Percentiles rank a stretch among this genome's conserved stretches.
phyloP scores from a whole-genome alignment of 768 basidiomycete species.

The Psilocybe azurescens region DNA sequence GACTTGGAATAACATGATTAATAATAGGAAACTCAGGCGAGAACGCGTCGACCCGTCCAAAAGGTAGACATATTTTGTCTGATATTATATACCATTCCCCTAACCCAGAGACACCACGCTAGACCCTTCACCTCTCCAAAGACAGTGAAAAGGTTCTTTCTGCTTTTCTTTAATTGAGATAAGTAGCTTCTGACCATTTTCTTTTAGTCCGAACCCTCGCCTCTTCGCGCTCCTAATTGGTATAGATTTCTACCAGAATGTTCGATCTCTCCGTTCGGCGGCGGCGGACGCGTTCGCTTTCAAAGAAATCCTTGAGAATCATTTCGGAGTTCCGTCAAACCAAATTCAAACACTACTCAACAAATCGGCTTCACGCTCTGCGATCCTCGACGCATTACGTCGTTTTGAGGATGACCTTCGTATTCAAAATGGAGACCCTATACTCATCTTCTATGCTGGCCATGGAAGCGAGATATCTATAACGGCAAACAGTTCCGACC shows the following conservation, averaged over 20 bases:
- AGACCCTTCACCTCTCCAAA: not conserved
- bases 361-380: conserved; percentile 7
- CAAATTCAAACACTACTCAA: conserved; percentile 13
- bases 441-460: conserved; percentile 19
- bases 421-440: conserved; percentile 14
- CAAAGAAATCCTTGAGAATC: conserved; percentile 12
- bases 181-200: not conserved
- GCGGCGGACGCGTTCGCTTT: conserved; percentile 8
- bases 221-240: conserved; percentile 18
- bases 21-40: no score
- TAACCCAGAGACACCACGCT: no score
- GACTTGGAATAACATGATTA: no score
- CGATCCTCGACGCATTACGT: conserved; percentile 12
- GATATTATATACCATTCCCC: no score
- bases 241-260: conserved; percentile 10
- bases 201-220: not conserved
- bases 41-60: no score
- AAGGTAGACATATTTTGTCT: no score
- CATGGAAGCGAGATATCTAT: conserved; percentile 13
- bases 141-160: not conserved
- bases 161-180: not conserved
- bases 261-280: conserved; percentile 10
- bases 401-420: not conserved
- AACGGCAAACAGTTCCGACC: not conserved
- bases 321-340: conserved; percentile 5